A percentile compares a stretch with the other conserved stretches of the same genome.
Conservation (phyloP, 2,329 filamentous ascomycete species). For the Exophiala phaeomuriformis region DNA sequence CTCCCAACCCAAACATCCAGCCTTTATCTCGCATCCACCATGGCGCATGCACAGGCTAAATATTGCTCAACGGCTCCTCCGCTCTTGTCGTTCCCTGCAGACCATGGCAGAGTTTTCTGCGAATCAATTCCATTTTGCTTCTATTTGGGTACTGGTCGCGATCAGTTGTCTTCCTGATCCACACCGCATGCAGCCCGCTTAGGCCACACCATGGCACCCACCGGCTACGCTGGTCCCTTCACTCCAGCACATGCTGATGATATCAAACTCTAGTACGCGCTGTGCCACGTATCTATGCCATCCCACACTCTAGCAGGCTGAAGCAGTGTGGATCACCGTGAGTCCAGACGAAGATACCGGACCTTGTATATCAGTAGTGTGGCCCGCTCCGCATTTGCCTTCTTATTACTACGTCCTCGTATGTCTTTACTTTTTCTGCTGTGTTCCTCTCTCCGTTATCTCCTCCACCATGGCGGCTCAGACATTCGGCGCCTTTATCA, state of each 20-base stretch:
- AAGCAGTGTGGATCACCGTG: too few relatives aligned
- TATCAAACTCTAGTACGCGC: too few relatives aligned
- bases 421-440: not conserved
- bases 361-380: too few relatives aligned
- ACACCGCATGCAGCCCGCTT: not conserved
- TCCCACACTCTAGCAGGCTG: too few relatives aligned
- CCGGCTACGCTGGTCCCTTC: not conserved
- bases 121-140: not conserved
- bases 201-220: not conserved
- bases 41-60: not conserved
- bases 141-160: not conserved
- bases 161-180: not conserved
- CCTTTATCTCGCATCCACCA: not conserved
- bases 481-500: constrained; percentile 36
- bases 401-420: too few relatives aligned
- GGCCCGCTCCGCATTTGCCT: too few relatives aligned
- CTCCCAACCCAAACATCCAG: not conserved
- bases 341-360: too few relatives aligned
- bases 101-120: not conserved
- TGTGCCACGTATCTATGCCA: too few relatives aligned
- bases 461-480: constrained; percentile 32
- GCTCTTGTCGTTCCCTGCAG: not conserved
- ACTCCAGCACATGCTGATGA: too few relatives aligned
- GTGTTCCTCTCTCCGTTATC: not conserved
- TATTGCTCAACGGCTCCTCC: not conserved